Evolutionary conservation across 2,329 filamentous ascomycete species (phyloP).

Genomic region (Lasiodiplodia gonubiensis): DNA sequence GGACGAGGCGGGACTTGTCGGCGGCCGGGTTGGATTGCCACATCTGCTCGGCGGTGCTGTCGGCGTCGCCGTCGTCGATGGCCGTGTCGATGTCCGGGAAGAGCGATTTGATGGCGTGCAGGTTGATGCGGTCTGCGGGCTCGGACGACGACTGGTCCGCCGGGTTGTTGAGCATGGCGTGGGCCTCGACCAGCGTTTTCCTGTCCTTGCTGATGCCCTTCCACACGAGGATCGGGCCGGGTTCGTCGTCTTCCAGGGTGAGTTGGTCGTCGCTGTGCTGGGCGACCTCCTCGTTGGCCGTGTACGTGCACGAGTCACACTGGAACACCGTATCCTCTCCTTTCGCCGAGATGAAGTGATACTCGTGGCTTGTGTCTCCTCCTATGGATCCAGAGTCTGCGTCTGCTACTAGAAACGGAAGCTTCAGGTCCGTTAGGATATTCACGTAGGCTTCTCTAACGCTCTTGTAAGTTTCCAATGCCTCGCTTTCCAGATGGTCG

Average conservation of each 20-base stretch:
- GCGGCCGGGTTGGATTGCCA: not conserved
- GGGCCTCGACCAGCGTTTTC: slow-evolving; percentile 68
- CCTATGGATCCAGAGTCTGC: slow-evolving; percentile 98
- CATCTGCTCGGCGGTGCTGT: slow-evolving; percentile 42
- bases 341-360: slow-evolving; percentile 78
- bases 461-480: slow-evolving; percentile 77
- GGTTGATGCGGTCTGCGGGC: slow-evolving; percentile 51
- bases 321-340: slow-evolving; percentile 86
- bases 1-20: slow-evolving; percentile 1
- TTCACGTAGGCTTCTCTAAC: slow-evolving; percentile 75
- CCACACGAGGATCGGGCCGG: slow-evolving; percentile 51
- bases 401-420: slow-evolving; percentile 83
- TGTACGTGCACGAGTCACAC: slow-evolving; percentile 75
- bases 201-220: slow-evolving; percentile 71
- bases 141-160: slow-evolving; percentile 41
- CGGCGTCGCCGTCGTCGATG: slow-evolving; percentile 59
- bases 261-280: slow-evolving; percentile 40
- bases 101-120: slow-evolving; percentile 69
- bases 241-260: not conserved
- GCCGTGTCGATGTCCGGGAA: slow-evolving; percentile 73
- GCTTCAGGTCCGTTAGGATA: slow-evolving; percentile 80
- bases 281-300: slow-evolving; percentile 88
- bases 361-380: slow-evolving; percentile 91
- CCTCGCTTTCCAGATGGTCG: slow-evolving; percentile 70
- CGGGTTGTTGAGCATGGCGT: slow-evolving; percentile 49